Conservation (phyloP, 345 rosid species). For the Syzygium oleosum region DNA sequence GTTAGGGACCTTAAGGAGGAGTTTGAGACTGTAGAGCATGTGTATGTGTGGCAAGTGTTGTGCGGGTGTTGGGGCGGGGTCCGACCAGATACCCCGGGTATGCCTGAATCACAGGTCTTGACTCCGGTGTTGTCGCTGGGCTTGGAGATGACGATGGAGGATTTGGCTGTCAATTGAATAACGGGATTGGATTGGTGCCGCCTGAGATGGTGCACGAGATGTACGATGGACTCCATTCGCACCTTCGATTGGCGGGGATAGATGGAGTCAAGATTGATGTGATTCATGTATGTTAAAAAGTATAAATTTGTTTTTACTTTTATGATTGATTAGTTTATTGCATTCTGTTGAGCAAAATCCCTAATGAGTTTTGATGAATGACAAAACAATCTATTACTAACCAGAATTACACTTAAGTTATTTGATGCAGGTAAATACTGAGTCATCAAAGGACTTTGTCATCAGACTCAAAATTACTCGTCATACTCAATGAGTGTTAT, state of each 20-base stretch:
- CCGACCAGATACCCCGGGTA: conserved; percentile 49
- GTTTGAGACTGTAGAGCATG: conserved; percentile 58
- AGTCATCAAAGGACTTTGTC: too few relatives aligned
- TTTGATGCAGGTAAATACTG: too few relatives aligned
- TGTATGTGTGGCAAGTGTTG: conserved; percentile 91
- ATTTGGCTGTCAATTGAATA: conserved; percentile 72
- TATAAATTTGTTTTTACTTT: neutral
- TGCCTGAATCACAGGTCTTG: conserved; percentile 37
- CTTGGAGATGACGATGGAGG: conserved; percentile 65
- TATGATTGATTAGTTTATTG: neutral
- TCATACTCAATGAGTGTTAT: too few relatives aligned
- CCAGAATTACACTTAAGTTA: too few relatives aligned
- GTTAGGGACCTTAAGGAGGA: conserved; percentile 70
- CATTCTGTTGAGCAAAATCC: too few relatives aligned
- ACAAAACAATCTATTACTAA: too few relatives aligned
- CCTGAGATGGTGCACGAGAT: conserved; percentile 65
- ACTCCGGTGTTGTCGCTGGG: conserved; percentile 61
- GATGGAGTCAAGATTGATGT: conserved; percentile 96
- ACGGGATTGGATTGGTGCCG: conserved; percentile 56
- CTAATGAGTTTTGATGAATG: too few relatives aligned
- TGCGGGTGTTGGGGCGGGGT: conserved; percentile 95
- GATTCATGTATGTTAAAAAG: conserved; percentile 58
- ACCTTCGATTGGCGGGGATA: conserved; percentile 49
- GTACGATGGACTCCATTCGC: conserved; percentile 77
- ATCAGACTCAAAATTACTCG: too few relatives aligned